Base-by-base conservation (phyloP, 2,329 filamentous ascomycete species). In the Microdochium bolleyi region DNA sequence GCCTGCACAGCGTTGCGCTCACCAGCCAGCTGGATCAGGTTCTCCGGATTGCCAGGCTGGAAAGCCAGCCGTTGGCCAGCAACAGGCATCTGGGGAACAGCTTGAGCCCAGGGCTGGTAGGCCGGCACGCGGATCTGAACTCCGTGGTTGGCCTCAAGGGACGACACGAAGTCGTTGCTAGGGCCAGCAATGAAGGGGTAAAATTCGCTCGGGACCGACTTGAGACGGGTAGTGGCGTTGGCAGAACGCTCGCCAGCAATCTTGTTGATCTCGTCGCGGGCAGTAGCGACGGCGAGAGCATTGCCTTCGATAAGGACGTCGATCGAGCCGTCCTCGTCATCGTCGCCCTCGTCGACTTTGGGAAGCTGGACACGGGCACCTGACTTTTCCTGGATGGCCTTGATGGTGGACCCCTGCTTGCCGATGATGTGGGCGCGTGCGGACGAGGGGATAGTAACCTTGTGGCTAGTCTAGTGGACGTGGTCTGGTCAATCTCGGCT, bases 181-280 rank as follows among this genome's bases (percentile, higher is more conserved):
- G 86, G 83, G 49, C 91, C 91, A 24, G 90, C 87, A 68, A 99
- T 86, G 75, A 99, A 99, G 51, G 92, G 92, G 71, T 94, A 99
- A 70, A 94, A 95, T 67, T 96, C 91, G 24, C 90, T 82, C 8
- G 94, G 92, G 55, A 99, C 87, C 49, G 85, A 84, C 69, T 86
- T 89, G 58, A 99, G 72, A 61, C 88, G 89, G 53, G 90, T 79
- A 71, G 83, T 94, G 64, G 92, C 82, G 60, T 87, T 92, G 52
- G 89, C 87, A 51, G 88, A 85, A 56, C 90, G 85, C 70, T 96
- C 91, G 61, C 87, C 87, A 53, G 89, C 90, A 66, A 97, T 96
- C 62, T 86, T 87, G 63, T 89, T 79, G 62, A 99, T 94, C 61
- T 89, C 87, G 53, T 88, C 84, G 56, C 84, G 84, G 53, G 94